Conservation (phyloP, 78 protist genomes). For the Anaeramoeba flamelloides region DNA sequence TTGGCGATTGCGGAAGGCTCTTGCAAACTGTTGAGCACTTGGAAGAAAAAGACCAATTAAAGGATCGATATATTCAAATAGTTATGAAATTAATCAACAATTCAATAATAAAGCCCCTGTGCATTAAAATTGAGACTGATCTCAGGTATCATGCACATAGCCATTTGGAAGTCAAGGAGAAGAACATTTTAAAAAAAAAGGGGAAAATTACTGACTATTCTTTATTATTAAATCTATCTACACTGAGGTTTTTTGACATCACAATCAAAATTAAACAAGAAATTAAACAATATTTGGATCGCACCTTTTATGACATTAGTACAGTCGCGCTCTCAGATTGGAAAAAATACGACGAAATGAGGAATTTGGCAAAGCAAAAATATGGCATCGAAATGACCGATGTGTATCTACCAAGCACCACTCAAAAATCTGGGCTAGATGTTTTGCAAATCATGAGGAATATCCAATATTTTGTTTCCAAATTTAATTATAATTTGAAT, state of each 20-base stretch:
- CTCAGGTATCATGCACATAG: slow-evolving; percentile 60
- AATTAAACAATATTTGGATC: slow-evolving; percentile 54
- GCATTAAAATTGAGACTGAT: slow-evolving; percentile 59
- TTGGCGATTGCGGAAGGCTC: too few relatives aligned
- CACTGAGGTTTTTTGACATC: background rate
- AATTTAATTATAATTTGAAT: slow-evolving; percentile 76
- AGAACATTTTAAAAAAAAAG: too few relatives aligned
- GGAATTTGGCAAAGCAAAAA: slow-evolving; percentile 58
- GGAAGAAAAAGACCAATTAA: too few relatives aligned
- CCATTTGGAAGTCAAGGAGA: too few relatives aligned
- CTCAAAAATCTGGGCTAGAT: slow-evolving; percentile 62
- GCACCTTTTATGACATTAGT: slow-evolving; percentile 75
- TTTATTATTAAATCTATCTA: too few relatives aligned
- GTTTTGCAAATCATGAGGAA: slow-evolving; percentile 77
- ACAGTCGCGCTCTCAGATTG: slow-evolving; percentile 70
- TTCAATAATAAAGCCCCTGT: slow-evolving; percentile 57
- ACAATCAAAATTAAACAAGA: background rate
- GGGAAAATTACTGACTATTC: too few relatives aligned
- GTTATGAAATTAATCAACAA: too few relatives aligned
- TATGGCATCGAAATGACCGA: slow-evolving; percentile 49
- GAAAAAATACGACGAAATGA: slow-evolving; percentile 79
- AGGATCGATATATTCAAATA: too few relatives aligned
- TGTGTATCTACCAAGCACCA: slow-evolving; percentile 45
- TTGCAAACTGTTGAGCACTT: too few relatives aligned
- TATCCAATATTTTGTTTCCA: slow-evolving; percentile 74